These are phyloP conservation scores for Rhodosporidiobolus odoratus DNA, from an alignment of 768 basidiomycete species.

Conservation along the genomic window DNA sequence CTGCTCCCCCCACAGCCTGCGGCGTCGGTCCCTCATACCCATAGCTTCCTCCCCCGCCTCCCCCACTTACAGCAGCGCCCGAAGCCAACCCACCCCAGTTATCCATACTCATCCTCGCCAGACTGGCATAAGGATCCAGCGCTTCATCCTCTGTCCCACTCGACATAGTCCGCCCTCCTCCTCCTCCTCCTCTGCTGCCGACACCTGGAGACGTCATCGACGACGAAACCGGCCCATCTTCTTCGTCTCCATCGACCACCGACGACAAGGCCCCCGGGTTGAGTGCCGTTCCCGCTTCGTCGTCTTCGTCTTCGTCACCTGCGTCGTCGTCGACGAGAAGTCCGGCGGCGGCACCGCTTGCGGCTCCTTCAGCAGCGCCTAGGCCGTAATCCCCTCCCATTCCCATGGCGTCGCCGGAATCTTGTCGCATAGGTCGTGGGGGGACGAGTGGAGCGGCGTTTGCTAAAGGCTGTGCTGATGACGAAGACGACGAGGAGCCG, in stretches of 20 bases:
- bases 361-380: neutral
- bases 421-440: constrained; percentile 7
- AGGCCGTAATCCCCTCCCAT: constrained; percentile 8
- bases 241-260: neutral
- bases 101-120: constrained; percentile 30
- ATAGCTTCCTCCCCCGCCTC: constrained; percentile 3
- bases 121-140: constrained; percentile 34
- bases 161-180: too few relatives aligned
- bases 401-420: constrained; percentile 13
- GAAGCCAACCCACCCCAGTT: constrained; percentile 1
- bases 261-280: constrained; percentile 12
- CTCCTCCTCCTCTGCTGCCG: neutral
- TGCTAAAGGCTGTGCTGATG: neutral
- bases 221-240: neutral
- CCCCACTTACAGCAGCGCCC: neutral
- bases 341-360: neutral
- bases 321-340: constrained; percentile 14
- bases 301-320: constrained; percentile 31
- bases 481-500: neutral
- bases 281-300: constrained; percentile 33
- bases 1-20: too few relatives aligned
- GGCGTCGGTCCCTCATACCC: constrained; percentile 10
- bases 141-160: constrained; percentile 19
- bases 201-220: neutral
- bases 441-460: neutral